Evolutionary conservation across 1,284 basidiomycete species (phyloP).

Genomic region (Papiliotrema laurentii): DNA sequence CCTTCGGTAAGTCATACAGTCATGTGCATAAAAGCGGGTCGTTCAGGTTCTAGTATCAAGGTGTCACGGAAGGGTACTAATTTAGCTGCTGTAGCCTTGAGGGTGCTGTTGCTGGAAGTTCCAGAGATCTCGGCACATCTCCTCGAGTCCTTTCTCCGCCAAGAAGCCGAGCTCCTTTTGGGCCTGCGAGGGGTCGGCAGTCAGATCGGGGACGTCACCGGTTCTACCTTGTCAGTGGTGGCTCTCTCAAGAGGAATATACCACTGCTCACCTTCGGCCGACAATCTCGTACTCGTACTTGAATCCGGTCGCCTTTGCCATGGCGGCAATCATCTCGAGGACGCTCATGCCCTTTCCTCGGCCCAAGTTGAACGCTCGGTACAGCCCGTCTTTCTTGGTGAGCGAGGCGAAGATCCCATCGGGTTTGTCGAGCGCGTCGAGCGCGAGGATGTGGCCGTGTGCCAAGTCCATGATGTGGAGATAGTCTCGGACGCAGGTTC

Average conservation of each 20-base stretch:
- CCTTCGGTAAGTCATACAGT: too few relatives aligned
- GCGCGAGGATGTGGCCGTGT: slow-evolving; percentile 83
- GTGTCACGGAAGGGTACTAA: too few relatives aligned
- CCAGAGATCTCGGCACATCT: slow-evolving; percentile 89
- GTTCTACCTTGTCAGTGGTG: slow-evolving; percentile 55
- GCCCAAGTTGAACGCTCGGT: slow-evolving; percentile 94
- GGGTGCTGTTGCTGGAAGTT: slow-evolving; percentile 87
- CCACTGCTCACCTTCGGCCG: slow-evolving; percentile 66
- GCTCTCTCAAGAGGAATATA: background rate
- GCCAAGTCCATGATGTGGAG: slow-evolving; percentile 95
- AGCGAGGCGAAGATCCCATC: slow-evolving; percentile 44
- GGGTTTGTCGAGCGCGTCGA: slow-evolving; percentile 61
- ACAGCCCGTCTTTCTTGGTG: slow-evolving; percentile 51
- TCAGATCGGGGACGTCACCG: slow-evolving; percentile 95
- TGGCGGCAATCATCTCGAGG: slow-evolving; percentile 89
- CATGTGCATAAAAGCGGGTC: too few relatives aligned
- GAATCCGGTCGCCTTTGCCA: slow-evolving; percentile 85
- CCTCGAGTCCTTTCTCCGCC: slow-evolving; percentile 71
- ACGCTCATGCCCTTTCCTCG: slow-evolving; percentile 90
- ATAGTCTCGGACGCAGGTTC: slow-evolving; percentile 96
- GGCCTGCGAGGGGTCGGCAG: slow-evolving; percentile 86
- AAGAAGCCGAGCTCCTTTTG: slow-evolving; percentile 92
- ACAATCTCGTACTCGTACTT: slow-evolving; percentile 86
- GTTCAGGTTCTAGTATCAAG: too few relatives aligned
- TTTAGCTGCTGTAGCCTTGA: slow-evolving; percentile 69